Percentiles rank a stretch among this genome's conserved stretches.
phyloP scores from a whole-genome alignment of 1,284 basidiomycete species.

The Ustilago shanxiensis region DNA sequence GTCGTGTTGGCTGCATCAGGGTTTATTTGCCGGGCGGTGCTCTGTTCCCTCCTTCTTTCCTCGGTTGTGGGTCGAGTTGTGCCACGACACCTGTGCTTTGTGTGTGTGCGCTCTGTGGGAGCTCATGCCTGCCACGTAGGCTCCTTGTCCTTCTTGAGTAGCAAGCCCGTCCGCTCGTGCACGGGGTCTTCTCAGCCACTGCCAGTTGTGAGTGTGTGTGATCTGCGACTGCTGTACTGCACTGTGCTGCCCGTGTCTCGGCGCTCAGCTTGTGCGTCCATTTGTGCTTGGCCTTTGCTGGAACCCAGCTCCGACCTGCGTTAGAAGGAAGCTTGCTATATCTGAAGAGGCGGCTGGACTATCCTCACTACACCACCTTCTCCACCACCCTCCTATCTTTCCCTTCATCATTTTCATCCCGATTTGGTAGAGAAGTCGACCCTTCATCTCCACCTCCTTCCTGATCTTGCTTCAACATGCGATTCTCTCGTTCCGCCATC shows the following conservation, averaged over 20 bases:
- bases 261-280: slow-evolving; percentile 1
- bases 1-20: too few species aligned
- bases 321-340: background rate
- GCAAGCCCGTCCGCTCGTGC: slow-evolving; percentile 1
- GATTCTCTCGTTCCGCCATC: slow-evolving; percentile 52
- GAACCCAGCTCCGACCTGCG: background rate
- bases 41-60: background rate
- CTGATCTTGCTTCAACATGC: slow-evolving; percentile 34
- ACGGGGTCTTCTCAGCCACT: slow-evolving; percentile 2
- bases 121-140: slow-evolving; percentile 24
- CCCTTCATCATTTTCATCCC: background rate
- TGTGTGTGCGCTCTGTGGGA: background rate
- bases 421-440: slow-evolving; percentile 23
- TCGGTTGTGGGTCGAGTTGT: background rate
- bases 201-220: too few species aligned
- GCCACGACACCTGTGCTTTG: background rate
- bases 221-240: background rate
- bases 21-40: background rate
- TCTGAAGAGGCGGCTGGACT: background rate
- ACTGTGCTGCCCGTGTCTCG: slow-evolving; percentile 4
- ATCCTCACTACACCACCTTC: slow-evolving; percentile 1
- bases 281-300: slow-evolving; percentile 1
- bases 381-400: background rate
- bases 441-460: slow-evolving; percentile 1
- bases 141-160: slow-evolving; percentile 8